These are phyloP conservation scores for Scedosporium boydii DNA, from an alignment of 2,329 filamentous ascomycete species.

Conservation along the genomic window DNA sequence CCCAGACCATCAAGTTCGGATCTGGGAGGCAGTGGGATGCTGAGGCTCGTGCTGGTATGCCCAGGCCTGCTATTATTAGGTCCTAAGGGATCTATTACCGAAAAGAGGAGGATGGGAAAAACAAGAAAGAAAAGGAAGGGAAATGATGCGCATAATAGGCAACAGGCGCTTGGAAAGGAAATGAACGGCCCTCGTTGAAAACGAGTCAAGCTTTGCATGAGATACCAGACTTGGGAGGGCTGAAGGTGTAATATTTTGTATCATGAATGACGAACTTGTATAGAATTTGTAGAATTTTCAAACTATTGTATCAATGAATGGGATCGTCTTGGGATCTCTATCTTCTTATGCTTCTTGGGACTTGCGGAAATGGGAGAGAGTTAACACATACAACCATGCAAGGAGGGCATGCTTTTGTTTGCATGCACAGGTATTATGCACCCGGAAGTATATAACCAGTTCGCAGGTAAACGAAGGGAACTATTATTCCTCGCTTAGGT, in stretches of 20 bases:
- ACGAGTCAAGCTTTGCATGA: not conserved
- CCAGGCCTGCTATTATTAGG: not conserved
- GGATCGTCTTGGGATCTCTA: no score
- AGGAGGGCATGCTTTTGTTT: not conserved
- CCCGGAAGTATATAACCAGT: not conserved
- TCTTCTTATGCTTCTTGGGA: no score
- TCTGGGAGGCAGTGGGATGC: not conserved
- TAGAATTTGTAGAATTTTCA: no score
- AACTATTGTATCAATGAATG: no score
- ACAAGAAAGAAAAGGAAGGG: not conserved
- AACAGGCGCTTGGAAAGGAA: not conserved
- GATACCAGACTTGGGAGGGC: not conserved
- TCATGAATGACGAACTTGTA: no score
- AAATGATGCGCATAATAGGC: not conserved
- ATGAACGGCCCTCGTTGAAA: not conserved
- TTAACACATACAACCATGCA: no score
- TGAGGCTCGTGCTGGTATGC: not conserved
- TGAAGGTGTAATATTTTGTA: not conserved
- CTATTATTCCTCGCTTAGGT: not conserved
- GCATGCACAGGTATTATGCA: not conserved
- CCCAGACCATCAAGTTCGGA: not conserved
- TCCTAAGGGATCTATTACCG: not conserved
- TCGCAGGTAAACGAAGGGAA: not conserved
- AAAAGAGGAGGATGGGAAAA: not conserved
- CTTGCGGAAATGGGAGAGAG: no score